A percentile compares a stretch with the other conserved stretches of the same genome.
Evolutionary conservation across 2,329 filamentous ascomycete genomes (phyloP).

Genomic region (Pseudocercospora musae): DNA sequence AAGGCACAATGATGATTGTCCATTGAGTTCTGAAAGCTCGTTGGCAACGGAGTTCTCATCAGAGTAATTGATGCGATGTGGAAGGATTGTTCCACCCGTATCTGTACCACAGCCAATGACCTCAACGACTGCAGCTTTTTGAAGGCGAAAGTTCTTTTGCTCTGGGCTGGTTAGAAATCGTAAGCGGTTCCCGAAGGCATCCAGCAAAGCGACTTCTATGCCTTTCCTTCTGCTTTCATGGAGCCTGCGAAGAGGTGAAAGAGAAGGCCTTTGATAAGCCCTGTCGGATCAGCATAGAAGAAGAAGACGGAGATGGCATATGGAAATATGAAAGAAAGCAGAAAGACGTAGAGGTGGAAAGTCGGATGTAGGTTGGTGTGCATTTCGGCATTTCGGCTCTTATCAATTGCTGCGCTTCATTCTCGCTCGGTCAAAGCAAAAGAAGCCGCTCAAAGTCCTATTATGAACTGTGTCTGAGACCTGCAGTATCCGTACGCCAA

Average conservation of each 20-base stretch:
- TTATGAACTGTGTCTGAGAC: not conserved
- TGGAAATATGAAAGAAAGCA: not conserved
- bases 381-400: slow-evolving; percentile 6
- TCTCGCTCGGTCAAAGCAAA: not conserved
- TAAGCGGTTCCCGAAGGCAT: slow-evolving; percentile 40
- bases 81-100: slow-evolving; percentile 58
- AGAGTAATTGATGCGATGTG: not conserved
- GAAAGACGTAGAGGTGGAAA: not conserved
- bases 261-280: slow-evolving; percentile 33
- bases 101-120: slow-evolving; percentile 61
- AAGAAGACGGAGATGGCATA: not conserved
- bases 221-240: slow-evolving; percentile 36
- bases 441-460: not conserved
- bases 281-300: not conserved
- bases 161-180: slow-evolving; percentile 33
- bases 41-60: not conserved
- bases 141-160: slow-evolving; percentile 41
- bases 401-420: slow-evolving; percentile 1
- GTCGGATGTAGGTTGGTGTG: slow-evolving; percentile 2
- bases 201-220: slow-evolving; percentile 14
- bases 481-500: slow-evolving; percentile 3
- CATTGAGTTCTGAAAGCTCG: slow-evolving; percentile 9
- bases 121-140: slow-evolving; percentile 63
- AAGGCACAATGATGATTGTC: not conserved
- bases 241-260: slow-evolving; percentile 24